Percentiles rank a stretch among this genome's conserved stretches.
Evolutionary conservation across 164 flowering plant genomes (phyloP).

Genomic region (Annona squamosa): DNA sequence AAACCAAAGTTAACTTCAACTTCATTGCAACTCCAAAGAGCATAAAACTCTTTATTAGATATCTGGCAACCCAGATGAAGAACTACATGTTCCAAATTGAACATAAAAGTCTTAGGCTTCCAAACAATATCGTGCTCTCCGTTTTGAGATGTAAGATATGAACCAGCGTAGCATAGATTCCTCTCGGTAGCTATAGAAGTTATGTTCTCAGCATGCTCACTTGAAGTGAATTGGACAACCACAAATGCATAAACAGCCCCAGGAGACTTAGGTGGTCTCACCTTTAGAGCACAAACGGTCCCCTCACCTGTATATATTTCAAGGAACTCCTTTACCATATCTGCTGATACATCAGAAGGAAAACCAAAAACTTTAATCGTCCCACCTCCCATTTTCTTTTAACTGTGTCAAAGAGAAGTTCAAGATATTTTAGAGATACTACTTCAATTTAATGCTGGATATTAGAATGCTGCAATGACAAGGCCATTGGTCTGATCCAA

Average conservation of each 20-base stretch:
- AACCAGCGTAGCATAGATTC: conserved; percentile 27
- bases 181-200: conserved; percentile 17
- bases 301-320: conserved; percentile 48
- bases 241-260: conserved; percentile 29
- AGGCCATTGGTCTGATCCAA: neutral
- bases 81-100: conserved; percentile 26
- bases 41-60: conserved; percentile 35
- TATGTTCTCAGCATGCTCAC: conserved; percentile 28
- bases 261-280: conserved; percentile 23
- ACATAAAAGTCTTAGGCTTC: conserved; percentile 34
- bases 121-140: conserved; percentile 42
- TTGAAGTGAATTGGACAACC: conserved; percentile 47
- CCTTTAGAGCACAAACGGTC: conserved; percentile 44
- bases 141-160: conserved; percentile 34
- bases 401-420: neutral
- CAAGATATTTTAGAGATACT: neutral
- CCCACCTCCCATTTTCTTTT: conserved; percentile 23
- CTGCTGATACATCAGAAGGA: conserved; percentile 32
- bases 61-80: conserved; percentile 62
- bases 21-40: conserved; percentile 30
- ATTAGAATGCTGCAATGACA: neutral
- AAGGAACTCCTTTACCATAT: conserved; percentile 35
- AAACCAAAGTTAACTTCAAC: conserved; percentile 45
- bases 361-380: conserved; percentile 61
- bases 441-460: neutral